Conservation (phyloP, 441 rosid genomes). For the Gossypium trilobum region DNA sequence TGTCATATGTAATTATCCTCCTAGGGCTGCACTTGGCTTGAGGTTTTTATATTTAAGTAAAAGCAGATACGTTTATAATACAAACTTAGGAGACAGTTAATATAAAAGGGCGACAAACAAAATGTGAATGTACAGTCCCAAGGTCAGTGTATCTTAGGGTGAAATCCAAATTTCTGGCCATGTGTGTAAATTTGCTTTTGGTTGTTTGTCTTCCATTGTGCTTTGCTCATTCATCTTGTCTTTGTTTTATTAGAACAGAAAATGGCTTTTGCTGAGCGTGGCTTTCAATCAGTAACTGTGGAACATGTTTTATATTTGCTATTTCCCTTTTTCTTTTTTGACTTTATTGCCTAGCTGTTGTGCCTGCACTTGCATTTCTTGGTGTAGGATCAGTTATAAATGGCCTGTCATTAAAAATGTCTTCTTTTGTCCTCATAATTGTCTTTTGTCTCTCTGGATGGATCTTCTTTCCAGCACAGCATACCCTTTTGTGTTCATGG, state of each 20-base stretch:
- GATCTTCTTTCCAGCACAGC: conserved; percentile 24
- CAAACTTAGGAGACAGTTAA: background rate
- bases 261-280: conserved; percentile 2
- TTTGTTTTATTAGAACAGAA: conserved; percentile 14
- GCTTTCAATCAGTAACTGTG: conserved; percentile 2
- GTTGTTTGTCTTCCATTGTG: conserved; percentile 12
- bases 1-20: background rate
- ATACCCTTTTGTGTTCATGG: background rate
- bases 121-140: background rate
- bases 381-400: conserved; percentile 2
- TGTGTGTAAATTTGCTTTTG: background rate
- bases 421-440: conserved; percentile 25
- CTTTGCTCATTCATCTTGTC: conserved; percentile 6
- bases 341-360: conserved; percentile 39
- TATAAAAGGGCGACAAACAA: background rate
- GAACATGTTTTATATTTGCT: conserved; percentile 10
- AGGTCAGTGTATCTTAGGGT: background rate
- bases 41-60: background rate
- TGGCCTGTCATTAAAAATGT: conserved; percentile 17
- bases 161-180: background rate
- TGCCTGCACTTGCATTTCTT: conserved; percentile 17
- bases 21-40: background rate
- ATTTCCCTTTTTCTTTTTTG: conserved; percentile 4
- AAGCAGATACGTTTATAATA: background rate
- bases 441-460: conserved; percentile 39